Evolutionary conservation across 1,284 basidiomycete genomes (phyloP), one percentile per base, ranked within the genome.

Genomic region (Papiliotrema laurentii): DNA sequence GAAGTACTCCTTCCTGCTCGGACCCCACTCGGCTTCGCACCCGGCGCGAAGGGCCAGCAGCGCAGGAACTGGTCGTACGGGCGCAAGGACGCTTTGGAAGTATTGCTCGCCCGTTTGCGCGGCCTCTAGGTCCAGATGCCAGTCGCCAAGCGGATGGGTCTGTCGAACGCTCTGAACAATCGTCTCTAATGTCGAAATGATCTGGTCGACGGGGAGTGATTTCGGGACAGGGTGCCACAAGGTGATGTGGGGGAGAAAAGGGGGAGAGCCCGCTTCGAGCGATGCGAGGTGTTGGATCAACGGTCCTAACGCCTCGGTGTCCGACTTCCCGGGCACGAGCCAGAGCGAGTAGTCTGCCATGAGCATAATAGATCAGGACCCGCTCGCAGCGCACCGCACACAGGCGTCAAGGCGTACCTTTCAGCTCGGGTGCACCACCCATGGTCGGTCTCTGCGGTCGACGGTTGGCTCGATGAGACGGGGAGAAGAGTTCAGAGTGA

Each of bases 81-180:
- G 61, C 5, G 59, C 31, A 3, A 71, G 59, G 5, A 71, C 64
- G 22, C 55, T 61, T 51, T 71, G 68, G 52, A 59, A 69, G 53
- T 64, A 69, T 21, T 47, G 41, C n/a, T 47, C 40, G 2, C 67
- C 67, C 6, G 43, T 59, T 36, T 62, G 55, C 27, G 63, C 58
- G 10, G 56, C 45, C 5, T 24, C n/a, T 5, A 61, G 35, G 6
- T 50, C 35, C 9, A 58, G 42, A 4, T 27, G n/a, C 5, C 40
- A 35, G 39, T 41, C 40, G 22, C 18, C 3, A 5, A 21, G 13
- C 19, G 30, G 40, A 18, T 22, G 14, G 18, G 25, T 30, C 7
- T n/a, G 26, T 42, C n/a, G 16, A 38, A 37, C 14, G 14, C 28
- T 21, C 13, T 35, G 10, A 25, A 47, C 25, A 13, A 43, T 37